These are phyloP conservation scores for Arthroderma sp. DNA, from an alignment of 2,329 filamentous ascomycete species.

Conservation along the genomic window DNA sequence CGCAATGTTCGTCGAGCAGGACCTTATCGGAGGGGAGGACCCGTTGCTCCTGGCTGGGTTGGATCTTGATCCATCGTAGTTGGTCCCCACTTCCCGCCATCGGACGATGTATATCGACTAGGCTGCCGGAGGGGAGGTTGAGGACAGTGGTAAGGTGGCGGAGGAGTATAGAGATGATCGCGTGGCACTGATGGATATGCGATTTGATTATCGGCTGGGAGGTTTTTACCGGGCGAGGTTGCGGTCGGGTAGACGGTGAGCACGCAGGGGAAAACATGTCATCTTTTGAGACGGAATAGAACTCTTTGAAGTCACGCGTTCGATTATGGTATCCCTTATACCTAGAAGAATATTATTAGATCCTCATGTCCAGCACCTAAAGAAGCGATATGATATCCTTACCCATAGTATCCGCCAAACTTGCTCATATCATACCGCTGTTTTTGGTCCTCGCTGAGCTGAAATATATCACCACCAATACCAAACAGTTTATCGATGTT, in stretches of 20 bases:
- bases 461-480: constrained; percentile 4
- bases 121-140: constrained; percentile 3
- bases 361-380: not conserved
- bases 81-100: constrained; percentile 7
- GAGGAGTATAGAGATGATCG: constrained; percentile 6
- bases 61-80: constrained; percentile 9
- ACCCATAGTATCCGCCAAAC: constrained; percentile 9
- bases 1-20: constrained; percentile 8
- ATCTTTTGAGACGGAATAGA: constrained; percentile 9
- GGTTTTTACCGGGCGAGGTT: constrained; percentile 3
- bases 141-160: constrained; percentile 3
- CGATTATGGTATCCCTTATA: constrained; percentile 9
- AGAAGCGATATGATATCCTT: not conserved
- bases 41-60: constrained; percentile 3
- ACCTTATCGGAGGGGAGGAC: constrained; percentile 2
- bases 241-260: not conserved
- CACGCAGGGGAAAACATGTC: constrained; percentile 5
- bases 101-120: constrained; percentile 7
- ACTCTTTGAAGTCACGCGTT: constrained; percentile 8
- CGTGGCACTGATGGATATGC: constrained; percentile 5
- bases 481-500: constrained; percentile 4
- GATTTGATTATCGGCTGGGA: constrained; percentile 4
- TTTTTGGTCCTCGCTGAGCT: constrained; percentile 2
- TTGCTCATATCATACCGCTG: constrained; percentile 7
- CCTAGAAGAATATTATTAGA: not conserved